A percentile compares a stretch with the other conserved stretches of the same genome.
These are phyloP conservation scores for Xylaria castorea DNA, from an alignment of 495 filamentous ascomycete species.

Conservation along the genomic window DNA sequence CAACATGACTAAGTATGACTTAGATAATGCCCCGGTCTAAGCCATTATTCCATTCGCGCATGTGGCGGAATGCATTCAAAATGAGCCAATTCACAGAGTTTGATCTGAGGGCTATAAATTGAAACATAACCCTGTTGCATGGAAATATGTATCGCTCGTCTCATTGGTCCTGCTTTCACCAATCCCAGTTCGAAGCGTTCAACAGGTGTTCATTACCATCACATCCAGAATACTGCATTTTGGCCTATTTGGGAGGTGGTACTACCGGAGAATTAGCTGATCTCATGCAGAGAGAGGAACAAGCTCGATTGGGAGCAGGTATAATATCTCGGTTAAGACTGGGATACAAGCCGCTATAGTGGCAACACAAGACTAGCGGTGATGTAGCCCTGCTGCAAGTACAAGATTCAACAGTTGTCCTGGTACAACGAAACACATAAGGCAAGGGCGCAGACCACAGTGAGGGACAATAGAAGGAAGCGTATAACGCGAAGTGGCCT, in stretches of 20 bases:
- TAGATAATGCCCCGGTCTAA: neutral
- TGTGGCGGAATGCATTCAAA: constrained; percentile 9
- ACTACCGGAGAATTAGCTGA: constrained; percentile 22
- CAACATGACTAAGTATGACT: neutral
- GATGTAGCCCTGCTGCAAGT: constrained; percentile 2
- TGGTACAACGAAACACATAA: neutral
- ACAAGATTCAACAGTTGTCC: constrained; percentile 4
- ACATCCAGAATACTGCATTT: constrained; percentile 3
- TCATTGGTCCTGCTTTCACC: constrained; percentile 4
- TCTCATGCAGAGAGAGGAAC: constrained; percentile 10
- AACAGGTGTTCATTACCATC: constrained; percentile 8
- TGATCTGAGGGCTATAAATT: constrained; percentile 2
- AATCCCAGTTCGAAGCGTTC: neutral
- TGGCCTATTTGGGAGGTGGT: constrained; percentile 7
- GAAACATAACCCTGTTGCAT: constrained; percentile 3
- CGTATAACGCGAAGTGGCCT: neutral
- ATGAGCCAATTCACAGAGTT: neutral
- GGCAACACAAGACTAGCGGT: constrained; percentile 10
- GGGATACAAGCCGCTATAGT: neutral
- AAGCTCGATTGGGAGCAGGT: constrained; percentile 17
- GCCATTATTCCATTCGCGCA: neutral
- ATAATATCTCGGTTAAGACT: constrained; percentile 8
- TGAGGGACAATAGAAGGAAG: neutral
- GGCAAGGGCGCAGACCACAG: neutral
- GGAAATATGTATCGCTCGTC: neutral